phyloP scores from a whole-genome alignment of 441 rosid species.

The Croton laevigatus region DNA sequence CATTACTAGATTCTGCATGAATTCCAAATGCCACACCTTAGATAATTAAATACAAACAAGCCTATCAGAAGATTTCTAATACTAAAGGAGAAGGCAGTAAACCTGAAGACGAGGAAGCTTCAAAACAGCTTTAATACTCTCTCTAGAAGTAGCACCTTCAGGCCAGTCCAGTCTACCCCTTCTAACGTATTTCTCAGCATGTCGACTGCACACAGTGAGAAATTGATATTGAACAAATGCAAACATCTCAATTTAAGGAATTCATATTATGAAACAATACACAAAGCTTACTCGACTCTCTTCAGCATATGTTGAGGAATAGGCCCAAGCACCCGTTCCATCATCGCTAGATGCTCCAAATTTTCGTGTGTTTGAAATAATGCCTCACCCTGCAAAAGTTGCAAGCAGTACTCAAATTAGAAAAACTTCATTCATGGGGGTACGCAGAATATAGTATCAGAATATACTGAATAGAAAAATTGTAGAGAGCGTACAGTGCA shows the following conservation, averaged over 20 bases:
- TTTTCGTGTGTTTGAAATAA: conserved; percentile 90
- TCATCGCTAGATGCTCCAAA: conserved; percentile 89
- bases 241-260: too few relatives aligned
- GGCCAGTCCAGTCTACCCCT: conserved; percentile 88
- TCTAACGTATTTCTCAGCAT: conserved; percentile 69
- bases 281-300: conserved; percentile 55
- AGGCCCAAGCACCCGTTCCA: conserved; percentile 84
- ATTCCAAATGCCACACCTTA: not conserved
- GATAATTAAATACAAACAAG: not conserved
- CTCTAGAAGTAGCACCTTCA: conserved; percentile 74
- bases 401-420: not conserved
- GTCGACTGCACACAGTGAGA: conserved; percentile 43
- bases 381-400: conserved; percentile 69
- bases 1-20: conserved; percentile 64
- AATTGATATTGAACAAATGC: not conserved
- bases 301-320: conserved; percentile 70
- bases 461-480: not conserved
- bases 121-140: conserved; percentile 64
- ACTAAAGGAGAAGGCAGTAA: not conserved
- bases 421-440: not conserved
- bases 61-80: not conserved
- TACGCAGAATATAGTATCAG: not conserved
- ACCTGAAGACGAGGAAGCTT: conserved; percentile 87
- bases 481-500: conserved; percentile 58
- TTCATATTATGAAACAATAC: not conserved